Evolutionary conservation across 148 eudicot genomes (phyloP), one percentile per base, ranked within the genome.

Genomic region (Rhododendron simsii): DNA sequence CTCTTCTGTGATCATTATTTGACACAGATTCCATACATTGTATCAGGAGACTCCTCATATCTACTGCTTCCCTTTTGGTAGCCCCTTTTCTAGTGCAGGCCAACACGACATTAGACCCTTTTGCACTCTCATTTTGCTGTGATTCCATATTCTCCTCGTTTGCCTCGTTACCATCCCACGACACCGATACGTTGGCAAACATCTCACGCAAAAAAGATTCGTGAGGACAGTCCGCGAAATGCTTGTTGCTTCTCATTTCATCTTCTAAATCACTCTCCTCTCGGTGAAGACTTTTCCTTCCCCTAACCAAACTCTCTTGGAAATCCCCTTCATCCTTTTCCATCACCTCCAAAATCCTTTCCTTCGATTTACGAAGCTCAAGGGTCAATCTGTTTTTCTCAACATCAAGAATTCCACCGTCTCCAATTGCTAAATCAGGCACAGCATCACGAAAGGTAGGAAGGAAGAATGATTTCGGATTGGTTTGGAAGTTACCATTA

Each of bases 21-120:
- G 93, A 86, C 15, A 90, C 88, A 76, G 90, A 87, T 78, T 89
- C 89, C 78, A 92, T 93, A 84, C 95, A 93, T 35, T 82, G 82
- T 4, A 87, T 88, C n/a, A 93, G 57, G 15, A 93, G 93, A 41
- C 71, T 85, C 73, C 90, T 90, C 75, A 92, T 79, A 85, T 93
- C 95, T 4, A 87, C 81, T 8, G 87, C 89, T 82, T 92, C 87
- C 37, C 76, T 86, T 44, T 83, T 86, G 37, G 30, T 86, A 47
- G 51, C 69, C 63, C 85, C 75, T 26, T 89, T 87, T 78, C 81
- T 84, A 61, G 85, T 85, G 18, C 8, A 48, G 33, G 26, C 20
- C 50, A 28, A 47, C n/a, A 51, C 30, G 16, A 26, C 16, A 47
- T 74, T 89, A 12, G 87, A 85, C 48, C 80, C 79, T 84, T 82